phyloP scores from a whole-genome alignment of 2,329 filamentous ascomycete genomes.

The Colletotrichum sp. region DNA sequence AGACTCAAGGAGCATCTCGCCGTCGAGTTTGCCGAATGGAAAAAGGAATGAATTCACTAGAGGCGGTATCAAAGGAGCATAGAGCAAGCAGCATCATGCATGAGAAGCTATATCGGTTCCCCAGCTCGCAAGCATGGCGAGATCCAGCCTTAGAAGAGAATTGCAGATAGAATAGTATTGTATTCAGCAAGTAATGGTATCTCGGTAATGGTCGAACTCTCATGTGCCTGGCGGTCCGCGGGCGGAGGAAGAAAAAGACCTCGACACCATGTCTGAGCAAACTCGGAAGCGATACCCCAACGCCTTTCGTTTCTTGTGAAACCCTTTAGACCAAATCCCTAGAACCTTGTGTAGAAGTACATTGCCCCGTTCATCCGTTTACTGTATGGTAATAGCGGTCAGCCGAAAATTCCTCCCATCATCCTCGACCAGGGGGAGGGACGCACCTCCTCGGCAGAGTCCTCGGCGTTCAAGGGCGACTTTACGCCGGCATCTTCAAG shows the following conservation, averaged over 20 bases:
- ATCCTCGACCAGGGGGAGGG: conserved; percentile 2
- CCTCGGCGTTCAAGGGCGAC: conserved; percentile 2
- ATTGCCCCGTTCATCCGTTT: not conserved
- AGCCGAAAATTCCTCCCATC: conserved; percentile 10
- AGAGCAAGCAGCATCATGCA: not conserved
- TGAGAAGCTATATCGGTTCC: not conserved
- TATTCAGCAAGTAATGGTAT: conserved; percentile 10
- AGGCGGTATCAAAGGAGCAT: conserved; percentile 20
- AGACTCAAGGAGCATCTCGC: conserved; percentile 77
- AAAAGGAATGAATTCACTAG: conserved; percentile 50
- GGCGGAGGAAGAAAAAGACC: not conserved
- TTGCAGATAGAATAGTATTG: not conserved
- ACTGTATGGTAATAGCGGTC: conserved; percentile 6
- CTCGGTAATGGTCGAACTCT: not conserved
- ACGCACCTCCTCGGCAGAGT: conserved; percentile 15
- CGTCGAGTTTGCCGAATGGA: conserved; percentile 79
- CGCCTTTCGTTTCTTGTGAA: not conserved
- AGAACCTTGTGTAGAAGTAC: conserved; percentile 1
- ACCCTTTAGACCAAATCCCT: not conserved
- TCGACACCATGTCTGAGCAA: conserved; percentile 5
- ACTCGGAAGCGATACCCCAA: not conserved
- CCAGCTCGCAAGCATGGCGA: not conserved
- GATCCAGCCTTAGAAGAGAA: not conserved
- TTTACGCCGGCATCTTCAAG: not conserved
- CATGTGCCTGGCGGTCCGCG: not conserved